Percentiles rank a stretch among this genome's conserved stretches.
Evolutionary conservation across 1,284 basidiomycete species (phyloP).

Genomic region (Anthracocystis panici-leucophaei): DNA sequence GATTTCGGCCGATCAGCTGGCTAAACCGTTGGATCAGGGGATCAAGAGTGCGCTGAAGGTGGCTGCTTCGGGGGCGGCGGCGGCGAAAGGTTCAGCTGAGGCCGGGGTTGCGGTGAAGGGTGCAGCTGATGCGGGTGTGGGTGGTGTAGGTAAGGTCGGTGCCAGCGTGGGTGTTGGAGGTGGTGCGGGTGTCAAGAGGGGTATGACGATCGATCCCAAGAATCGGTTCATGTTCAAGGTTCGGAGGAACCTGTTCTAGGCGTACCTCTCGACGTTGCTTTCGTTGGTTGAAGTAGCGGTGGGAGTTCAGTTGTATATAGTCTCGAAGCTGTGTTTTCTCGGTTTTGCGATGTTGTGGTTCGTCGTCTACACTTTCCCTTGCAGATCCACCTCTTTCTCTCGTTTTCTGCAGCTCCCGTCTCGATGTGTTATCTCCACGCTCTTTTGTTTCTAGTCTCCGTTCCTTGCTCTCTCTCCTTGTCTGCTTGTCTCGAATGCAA

Average conservation of each 20-base stretch:
- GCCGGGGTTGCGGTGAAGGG: background rate
- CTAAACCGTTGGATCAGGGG: constrained; percentile 1
- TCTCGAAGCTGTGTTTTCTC: constrained; percentile 2
- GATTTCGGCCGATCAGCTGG: constrained; percentile 16
- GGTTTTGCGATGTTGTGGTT: background rate
- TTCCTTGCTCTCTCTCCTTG: too few species aligned
- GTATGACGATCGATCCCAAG: constrained; percentile 1
- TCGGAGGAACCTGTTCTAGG: constrained; percentile 6
- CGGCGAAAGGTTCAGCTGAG: background rate
- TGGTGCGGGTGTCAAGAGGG: background rate
- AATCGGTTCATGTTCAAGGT: constrained; percentile 23
- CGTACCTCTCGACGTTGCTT: background rate
- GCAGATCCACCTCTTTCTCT: background rate
- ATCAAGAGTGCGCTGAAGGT: constrained; percentile 14
- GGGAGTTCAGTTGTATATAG: background rate
- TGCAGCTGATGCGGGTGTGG: background rate
- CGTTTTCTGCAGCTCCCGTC: background rate
- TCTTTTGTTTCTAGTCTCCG: too few species aligned
- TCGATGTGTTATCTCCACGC: too few species aligned
- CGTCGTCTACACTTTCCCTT: background rate
- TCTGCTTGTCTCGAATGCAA: too few species aligned
- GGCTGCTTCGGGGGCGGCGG: background rate
- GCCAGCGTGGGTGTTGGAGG: background rate
- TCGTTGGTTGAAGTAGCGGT: background rate
- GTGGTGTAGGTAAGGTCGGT: background rate